These are phyloP conservation scores for Protomyces pachydermus DNA, from an alignment of 1,139 yeast species.

Conservation along the genomic window DNA sequence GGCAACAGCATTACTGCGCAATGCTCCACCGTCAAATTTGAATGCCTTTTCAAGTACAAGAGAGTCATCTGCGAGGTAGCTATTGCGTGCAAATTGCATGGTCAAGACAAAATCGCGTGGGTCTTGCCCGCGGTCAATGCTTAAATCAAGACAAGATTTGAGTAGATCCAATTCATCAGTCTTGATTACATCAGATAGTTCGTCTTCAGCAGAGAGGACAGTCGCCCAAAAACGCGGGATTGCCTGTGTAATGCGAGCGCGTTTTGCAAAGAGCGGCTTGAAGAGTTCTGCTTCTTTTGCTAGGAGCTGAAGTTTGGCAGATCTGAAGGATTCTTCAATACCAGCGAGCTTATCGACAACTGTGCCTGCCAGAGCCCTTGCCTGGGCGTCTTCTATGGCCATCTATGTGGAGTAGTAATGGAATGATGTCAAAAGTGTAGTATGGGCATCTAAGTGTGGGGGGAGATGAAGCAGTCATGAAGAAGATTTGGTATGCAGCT, in stretches of 20 bases:
- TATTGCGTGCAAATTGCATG: conserved; percentile 5
- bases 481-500: background rate
- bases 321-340: conserved; percentile 18
- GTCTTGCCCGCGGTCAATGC: conserved; percentile 9
- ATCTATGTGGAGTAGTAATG: background rate
- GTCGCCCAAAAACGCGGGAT: conserved; percentile 26
- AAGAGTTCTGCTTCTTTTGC: conserved; percentile 12
- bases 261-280: conserved; percentile 20
- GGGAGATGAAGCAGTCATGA: background rate
- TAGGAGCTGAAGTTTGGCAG: conserved; percentile 15
- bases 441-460: too few species aligned
- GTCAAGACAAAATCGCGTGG: conserved; percentile 17
- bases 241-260: conserved; percentile 17
- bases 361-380: conserved; percentile 7
- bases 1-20: conserved; percentile 1
- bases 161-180: conserved; percentile 17
- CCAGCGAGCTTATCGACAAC: conserved; percentile 17
- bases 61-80: conserved; percentile 7
- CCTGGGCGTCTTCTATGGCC: background rate
- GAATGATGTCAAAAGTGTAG: too few species aligned
- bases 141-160: conserved; percentile 9
- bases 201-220: conserved; percentile 14
- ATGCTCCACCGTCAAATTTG: conserved; percentile 17
- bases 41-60: conserved; percentile 5
- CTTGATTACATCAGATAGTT: conserved; percentile 2